Evolutionary conservation across 495 filamentous ascomycete genomes (phyloP).

Genomic region (Penicillium ochrochloron): DNA sequence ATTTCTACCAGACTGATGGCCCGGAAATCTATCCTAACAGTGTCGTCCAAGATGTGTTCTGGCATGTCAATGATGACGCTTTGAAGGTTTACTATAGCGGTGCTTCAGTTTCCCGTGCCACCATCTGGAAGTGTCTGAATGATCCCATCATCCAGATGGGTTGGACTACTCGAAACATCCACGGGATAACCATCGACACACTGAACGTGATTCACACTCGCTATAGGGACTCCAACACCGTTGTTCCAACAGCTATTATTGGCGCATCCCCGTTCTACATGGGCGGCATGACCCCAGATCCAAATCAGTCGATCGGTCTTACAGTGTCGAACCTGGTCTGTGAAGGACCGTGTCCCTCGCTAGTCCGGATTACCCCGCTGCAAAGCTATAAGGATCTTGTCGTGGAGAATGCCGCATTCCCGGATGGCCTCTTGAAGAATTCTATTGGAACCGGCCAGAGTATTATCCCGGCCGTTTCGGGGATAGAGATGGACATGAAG

Average conservation of each 20-base stretch:
- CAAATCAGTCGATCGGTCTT: neutral
- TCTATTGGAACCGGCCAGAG: neutral
- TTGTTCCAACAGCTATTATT: neutral
- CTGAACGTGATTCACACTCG: conserved; percentile 36
- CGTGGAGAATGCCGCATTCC: neutral
- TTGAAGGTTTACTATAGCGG: conserved; percentile 32
- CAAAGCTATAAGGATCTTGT: neutral
- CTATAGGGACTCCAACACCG: conserved; percentile 12
- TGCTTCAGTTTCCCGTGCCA: conserved; percentile 9
- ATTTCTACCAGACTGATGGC: conserved; percentile 33
- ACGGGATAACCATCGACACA: conserved; percentile 27
- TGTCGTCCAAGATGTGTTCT: conserved; percentile 30
- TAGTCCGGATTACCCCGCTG: neutral
- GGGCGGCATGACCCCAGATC: neutral
- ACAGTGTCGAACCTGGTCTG: neutral
- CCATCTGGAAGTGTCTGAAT: conserved; percentile 29
- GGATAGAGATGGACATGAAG: neutral
- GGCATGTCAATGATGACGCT: conserved; percentile 32
- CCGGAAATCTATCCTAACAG: conserved; percentile 25
- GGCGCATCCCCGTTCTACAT: neutral
- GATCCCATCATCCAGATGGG: conserved; percentile 34
- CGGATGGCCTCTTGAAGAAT: neutral
- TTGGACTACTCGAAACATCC: conserved; percentile 31
- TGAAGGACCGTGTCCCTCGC: neutral
- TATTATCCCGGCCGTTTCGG: neutral